Percentiles rank a stretch among this genome's conserved stretches.
Evolutionary conservation across 202 grass and related monocot species (phyloP).

Genomic region (Eragrostis tef): DNA sequence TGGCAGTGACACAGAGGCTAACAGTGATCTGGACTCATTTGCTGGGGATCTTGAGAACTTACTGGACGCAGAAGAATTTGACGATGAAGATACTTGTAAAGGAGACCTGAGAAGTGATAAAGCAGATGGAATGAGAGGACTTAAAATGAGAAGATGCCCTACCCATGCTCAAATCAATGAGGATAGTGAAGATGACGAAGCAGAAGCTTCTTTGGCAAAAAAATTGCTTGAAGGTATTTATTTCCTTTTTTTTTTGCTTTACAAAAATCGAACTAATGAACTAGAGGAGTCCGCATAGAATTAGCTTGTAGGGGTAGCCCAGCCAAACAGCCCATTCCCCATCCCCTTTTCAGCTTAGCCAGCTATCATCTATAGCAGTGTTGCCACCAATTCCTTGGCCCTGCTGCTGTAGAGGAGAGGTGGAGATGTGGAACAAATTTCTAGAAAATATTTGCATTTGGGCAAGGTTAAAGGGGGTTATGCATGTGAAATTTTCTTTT

Average conservation of each 20-base stretch:
- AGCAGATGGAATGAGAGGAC: constrained; percentile 69
- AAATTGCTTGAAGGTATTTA: constrained; percentile 86
- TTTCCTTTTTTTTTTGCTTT: constrained; percentile 42
- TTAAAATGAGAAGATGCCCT: constrained; percentile 88
- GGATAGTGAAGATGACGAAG: constrained; percentile 90
- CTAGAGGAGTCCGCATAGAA: neutral
- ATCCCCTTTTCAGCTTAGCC: too few species aligned
- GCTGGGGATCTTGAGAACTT: constrained; percentile 97
- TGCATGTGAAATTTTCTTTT: constrained; percentile 24
- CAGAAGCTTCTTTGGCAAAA: constrained; percentile 72
- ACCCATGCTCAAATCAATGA: constrained; percentile 69
- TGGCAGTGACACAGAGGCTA: constrained; percentile 76
- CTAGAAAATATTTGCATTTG: neutral
- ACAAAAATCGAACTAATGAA: neutral
- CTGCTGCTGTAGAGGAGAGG: neutral
- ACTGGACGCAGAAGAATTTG: constrained; percentile 87
- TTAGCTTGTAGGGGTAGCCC: neutral
- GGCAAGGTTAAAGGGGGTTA: neutral
- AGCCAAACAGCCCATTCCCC: too few species aligned
- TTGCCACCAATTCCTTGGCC: neutral
- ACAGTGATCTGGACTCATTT: constrained; percentile 97
- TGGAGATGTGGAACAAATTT: neutral
- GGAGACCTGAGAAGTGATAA: constrained; percentile 65
- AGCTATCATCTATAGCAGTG: neutral
- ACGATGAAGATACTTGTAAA: constrained; percentile 75